Conservation (phyloP, 257 asterid genomes). For the Apocynum venetum region DNA sequence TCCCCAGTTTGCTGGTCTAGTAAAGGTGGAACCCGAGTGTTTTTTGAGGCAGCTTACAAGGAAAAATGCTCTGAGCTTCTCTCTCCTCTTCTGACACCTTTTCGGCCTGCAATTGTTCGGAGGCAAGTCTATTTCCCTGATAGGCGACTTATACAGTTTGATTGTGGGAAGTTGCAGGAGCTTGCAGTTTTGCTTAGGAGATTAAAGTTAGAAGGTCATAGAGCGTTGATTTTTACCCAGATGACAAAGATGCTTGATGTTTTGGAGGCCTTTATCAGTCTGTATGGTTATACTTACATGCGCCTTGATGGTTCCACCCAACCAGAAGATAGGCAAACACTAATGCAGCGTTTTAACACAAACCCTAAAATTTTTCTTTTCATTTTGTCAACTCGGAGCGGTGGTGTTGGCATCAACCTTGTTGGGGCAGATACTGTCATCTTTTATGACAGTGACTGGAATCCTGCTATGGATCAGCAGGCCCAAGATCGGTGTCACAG, state of each 20-base stretch:
- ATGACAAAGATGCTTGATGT: slow-evolving; percentile 99
- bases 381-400: slow-evolving; percentile 96
- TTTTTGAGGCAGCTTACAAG: slow-evolving; percentile 47
- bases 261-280: slow-evolving; percentile 90
- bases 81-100: slow-evolving; percentile 75
- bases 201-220: slow-evolving; percentile 86
- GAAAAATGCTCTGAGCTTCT: slow-evolving; percentile 56
- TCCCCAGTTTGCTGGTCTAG: slow-evolving; percentile 93
- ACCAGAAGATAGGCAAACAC: slow-evolving; percentile 96
- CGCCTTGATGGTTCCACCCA: slow-evolving; percentile 97
- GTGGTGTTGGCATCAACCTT: slow-evolving; percentile 98
- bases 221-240: slow-evolving; percentile 96
- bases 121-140: slow-evolving; percentile 99
- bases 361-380: slow-evolving; percentile 87
- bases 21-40: slow-evolving; percentile 62
- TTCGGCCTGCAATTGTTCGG: slow-evolving; percentile 93
- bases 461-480: slow-evolving; percentile 99
- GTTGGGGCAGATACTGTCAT: slow-evolving; percentile 99
- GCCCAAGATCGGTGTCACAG: slow-evolving; percentile 99
- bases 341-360: slow-evolving; percentile 96
- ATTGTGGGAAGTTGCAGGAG: slow-evolving; percentile 97
- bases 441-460: slow-evolving; percentile 99
- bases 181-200: slow-evolving; percentile 86
- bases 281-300: slow-evolving; percentile 98
- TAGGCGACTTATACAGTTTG: slow-evolving; percentile 95